A percentile compares a stretch with the other conserved stretches of the same genome.
Evolutionary conservation across 2,329 filamentous ascomycete species (phyloP).

Genomic region (Penicillium sp.): DNA sequence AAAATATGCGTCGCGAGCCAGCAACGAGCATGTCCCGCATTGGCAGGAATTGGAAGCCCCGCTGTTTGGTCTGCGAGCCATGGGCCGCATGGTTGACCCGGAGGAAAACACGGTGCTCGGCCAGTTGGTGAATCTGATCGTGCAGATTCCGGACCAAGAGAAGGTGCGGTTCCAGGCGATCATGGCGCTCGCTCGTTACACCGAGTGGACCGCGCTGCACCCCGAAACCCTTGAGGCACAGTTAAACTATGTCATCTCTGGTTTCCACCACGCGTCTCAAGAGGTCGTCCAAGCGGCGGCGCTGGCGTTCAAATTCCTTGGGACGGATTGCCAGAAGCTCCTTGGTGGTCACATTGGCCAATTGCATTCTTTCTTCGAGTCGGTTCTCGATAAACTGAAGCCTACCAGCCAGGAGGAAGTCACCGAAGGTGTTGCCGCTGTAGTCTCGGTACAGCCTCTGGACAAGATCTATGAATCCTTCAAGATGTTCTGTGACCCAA

Average conservation of each 20-base stretch:
- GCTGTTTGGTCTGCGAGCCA: constrained; percentile 89
- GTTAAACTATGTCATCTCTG: constrained; percentile 91
- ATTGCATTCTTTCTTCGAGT: constrained; percentile 88
- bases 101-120: constrained; percentile 85
- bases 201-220: constrained; percentile 94
- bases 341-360: constrained; percentile 79
- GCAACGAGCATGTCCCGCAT: constrained; percentile 72
- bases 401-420: constrained; percentile 89
- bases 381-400: constrained; percentile 81
- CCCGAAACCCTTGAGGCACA: constrained; percentile 89
- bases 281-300: constrained; percentile 91
- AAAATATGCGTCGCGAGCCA: constrained; percentile 73
- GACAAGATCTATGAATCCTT: constrained; percentile 78
- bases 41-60: constrained; percentile 97
- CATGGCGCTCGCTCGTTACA: constrained; percentile 95
- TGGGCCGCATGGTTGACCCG: constrained; percentile 92
- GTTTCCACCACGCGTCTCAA: constrained; percentile 81
- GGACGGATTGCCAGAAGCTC: constrained; percentile 85
- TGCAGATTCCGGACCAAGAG: constrained; percentile 91
- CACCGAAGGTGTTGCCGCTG: constrained; percentile 89
- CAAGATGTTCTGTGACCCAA: constrained; percentile 89
- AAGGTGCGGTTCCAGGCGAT: constrained; percentile 98
- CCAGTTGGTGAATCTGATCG: constrained; percentile 86
- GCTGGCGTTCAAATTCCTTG: constrained; percentile 94
- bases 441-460: constrained; percentile 80